Conservation (phyloP, 306 rosid genomes). For the Acacia melanoxylon region DNA sequence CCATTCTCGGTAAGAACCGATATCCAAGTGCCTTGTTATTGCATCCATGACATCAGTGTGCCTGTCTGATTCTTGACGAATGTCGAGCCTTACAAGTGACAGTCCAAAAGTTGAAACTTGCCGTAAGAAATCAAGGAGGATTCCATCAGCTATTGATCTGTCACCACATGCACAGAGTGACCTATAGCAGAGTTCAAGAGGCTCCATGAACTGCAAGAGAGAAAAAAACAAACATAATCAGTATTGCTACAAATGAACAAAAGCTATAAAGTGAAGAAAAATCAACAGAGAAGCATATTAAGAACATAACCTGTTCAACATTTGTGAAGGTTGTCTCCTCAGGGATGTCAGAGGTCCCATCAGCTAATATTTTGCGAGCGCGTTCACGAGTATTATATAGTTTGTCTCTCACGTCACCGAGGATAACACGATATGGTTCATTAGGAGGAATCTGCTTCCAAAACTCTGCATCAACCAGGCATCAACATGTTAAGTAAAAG, state of each 20-base stretch:
- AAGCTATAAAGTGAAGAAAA: neutral
- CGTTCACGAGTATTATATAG: neutral
- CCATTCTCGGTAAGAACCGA: neutral
- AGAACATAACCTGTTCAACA: neutral
- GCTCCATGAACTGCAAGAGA: neutral
- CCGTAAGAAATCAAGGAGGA: neutral
- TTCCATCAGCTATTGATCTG: neutral
- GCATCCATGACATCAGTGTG: neutral
- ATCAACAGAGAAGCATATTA: neutral
- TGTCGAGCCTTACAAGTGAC: neutral
- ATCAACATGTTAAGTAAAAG: neutral
- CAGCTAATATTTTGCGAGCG: neutral
- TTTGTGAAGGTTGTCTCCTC: neutral
- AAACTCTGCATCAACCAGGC: neutral
- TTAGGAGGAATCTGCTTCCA: neutral
- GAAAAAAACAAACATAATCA: neutral
- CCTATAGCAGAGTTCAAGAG: neutral
- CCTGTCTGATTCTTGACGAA: conserved; percentile 6
- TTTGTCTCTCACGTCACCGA: neutral
- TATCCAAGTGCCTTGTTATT: neutral
- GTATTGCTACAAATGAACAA: neutral
- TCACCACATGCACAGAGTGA: neutral
- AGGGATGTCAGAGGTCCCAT: neutral
- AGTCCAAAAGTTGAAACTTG: neutral
- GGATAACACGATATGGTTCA: neutral